Conservation (phyloP, 345 rosid genomes). For the Salix purpurea region DNA sequence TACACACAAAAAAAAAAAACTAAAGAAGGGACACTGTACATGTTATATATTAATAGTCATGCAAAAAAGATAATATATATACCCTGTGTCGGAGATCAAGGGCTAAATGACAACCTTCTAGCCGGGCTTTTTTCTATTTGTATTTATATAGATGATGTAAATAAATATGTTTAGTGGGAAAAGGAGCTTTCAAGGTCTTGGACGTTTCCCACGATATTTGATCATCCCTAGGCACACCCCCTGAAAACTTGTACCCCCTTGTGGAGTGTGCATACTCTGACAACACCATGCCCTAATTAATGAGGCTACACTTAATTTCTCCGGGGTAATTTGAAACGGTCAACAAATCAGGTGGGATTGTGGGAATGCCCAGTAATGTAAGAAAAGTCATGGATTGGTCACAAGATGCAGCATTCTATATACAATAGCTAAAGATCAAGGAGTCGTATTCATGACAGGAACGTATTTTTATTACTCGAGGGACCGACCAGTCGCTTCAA, state of each 20-base stretch:
- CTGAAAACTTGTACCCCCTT: neutral
- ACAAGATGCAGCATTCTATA: too few species aligned
- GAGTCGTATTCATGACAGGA: slow-evolving; percentile 9
- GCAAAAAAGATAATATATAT: slow-evolving; percentile 16
- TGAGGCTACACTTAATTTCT: neutral
- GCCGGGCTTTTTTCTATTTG: slow-evolving; percentile 15
- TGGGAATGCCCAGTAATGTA: neutral
- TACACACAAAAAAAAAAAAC: neutral
- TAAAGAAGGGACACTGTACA: slow-evolving; percentile 9
- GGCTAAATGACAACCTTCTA: slow-evolving; percentile 36
- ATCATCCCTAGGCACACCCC: neutral
- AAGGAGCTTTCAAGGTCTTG: slow-evolving; percentile 6
- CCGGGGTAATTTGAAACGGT: neutral
- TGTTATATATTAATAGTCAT: slow-evolving; percentile 10
- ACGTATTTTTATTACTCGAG: slow-evolving; percentile 25
- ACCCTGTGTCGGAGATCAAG: slow-evolving; percentile 32
- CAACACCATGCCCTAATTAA: neutral
- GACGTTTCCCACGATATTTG: neutral
- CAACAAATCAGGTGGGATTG: neutral
- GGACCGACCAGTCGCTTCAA: slow-evolving; percentile 35
- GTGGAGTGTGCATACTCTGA: neutral
- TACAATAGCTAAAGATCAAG: neutral
- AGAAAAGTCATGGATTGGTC: too few species aligned
- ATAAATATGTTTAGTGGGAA: neutral
- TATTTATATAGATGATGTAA: slow-evolving; percentile 12